phyloP scores from a whole-genome alignment of 176 grass and related monocot genomes.

The Pontederia paniculata region DNA sequence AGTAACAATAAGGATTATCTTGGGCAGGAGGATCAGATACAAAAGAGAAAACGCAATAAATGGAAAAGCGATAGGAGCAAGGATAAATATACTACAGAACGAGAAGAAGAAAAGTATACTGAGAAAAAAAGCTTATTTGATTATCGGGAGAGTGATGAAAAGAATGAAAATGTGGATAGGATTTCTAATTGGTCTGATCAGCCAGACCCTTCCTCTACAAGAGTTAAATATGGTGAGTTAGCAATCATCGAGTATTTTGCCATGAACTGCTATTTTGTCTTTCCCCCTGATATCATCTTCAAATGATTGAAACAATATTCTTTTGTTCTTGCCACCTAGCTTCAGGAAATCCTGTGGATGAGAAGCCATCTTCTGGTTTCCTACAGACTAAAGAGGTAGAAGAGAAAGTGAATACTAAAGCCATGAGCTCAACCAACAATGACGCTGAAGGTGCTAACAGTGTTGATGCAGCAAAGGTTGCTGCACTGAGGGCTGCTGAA shows the following conservation, averaged over 20 bases:
- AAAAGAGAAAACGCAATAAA: too few relatives aligned
- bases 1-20: conserved; percentile 42
- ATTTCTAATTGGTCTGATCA: conserved; percentile 21
- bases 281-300: too few relatives aligned
- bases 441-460: conserved; percentile 19
- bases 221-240: conserved; percentile 6
- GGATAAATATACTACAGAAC: conserved; percentile 11
- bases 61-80: conserved; percentile 49
- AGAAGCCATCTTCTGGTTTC: conserved; percentile 19
- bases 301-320: background rate
- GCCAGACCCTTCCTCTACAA: conserved; percentile 10
- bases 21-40: too few relatives aligned
- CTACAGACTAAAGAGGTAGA: conserved; percentile 11
- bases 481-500: conserved; percentile 88
- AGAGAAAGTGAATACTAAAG: conserved; percentile 11
- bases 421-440: conserved; percentile 13
- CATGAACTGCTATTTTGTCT: background rate
- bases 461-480: conserved; percentile 81
- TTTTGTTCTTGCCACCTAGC: background rate
- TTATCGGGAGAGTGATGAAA: conserved; percentile 26
- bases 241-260: too few relatives aligned
- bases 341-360: conserved; percentile 21
- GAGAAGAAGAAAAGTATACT: conserved; percentile 23
- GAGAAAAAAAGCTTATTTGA: conserved; percentile 50
- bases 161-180: conserved; percentile 17